Base-by-base conservation (phyloP, 495 filamentous ascomycete genomes). In the Tuber microsphaerosporum region DNA sequence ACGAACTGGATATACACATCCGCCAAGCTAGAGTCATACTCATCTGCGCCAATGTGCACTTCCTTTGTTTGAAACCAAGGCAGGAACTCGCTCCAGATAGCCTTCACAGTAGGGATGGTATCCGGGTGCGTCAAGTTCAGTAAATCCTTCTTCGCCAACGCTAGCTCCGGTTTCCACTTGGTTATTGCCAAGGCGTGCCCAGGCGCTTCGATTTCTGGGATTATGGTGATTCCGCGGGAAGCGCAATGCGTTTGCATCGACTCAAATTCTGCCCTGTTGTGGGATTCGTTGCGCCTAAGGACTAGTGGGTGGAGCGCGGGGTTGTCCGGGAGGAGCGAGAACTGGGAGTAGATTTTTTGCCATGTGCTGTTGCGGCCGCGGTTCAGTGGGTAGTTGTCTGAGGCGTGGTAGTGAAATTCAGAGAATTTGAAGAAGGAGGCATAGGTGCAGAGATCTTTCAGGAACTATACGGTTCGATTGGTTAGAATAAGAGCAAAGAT, bases 371-470 rank as follows among this genome's bases (percentile, higher is more conserved):
- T 87, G 34, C 82, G 85, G 7, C 88, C 88, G 34, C 87, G 86
- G 68, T 84, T 88, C 34, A 89, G 78, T 0, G 88, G 88, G 74
- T 87, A 88, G 77, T 89, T 89, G 82, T 89, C 88, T 80, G 84
- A 88, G 22, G 85, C 84, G 77, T 89, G 88, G 76, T 88, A 89
- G 72, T 89, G 88, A 69, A 89, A 89, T 73, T 89, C 88, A 71
- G 84, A 87, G 79, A 89, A 84, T 75, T 88, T 88, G 82, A 88
- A 89, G 80, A 87, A 88, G 1, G 83, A 86, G 4, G 87, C 86
- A 75, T 88, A 89, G 22, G 86, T 87, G 81, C 88, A 89, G 22
- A 89, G 83, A 12, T 89, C 87, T 44, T 88, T 88, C 71, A 89
- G 81, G 73, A 87, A 89, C 2, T 82, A 31, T 71, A 37, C 48